Conservation (phyloP, 768 basidiomycete species). For the Hydnomerulius pinastri region DNA sequence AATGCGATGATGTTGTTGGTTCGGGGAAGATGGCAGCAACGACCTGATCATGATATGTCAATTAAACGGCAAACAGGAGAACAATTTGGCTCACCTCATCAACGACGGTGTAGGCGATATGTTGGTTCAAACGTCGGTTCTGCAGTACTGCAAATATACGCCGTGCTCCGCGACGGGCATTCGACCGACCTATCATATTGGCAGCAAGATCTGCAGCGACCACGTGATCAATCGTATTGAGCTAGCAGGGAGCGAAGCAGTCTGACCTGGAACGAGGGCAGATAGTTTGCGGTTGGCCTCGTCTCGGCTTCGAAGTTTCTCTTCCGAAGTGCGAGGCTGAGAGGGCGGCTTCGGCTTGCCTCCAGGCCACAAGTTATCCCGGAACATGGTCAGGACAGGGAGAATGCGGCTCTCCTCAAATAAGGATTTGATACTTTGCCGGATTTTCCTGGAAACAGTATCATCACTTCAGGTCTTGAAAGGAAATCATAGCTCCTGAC, state of each 20-base stretch:
- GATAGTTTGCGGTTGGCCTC: slow-evolving; percentile 91
- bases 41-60: slow-evolving; percentile 40
- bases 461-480: neutral
- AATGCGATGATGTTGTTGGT: slow-evolving; percentile 16
- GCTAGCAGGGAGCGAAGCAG: neutral
- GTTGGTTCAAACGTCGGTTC: slow-evolving; percentile 92
- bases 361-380: slow-evolving; percentile 83
- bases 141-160: slow-evolving; percentile 93
- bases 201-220: slow-evolving; percentile 76
- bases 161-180: slow-evolving; percentile 89
- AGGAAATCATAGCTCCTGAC: slow-evolving; percentile 43
- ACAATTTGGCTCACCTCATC: slow-evolving; percentile 69
- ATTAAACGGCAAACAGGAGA: neutral
- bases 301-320: slow-evolving; percentile 78
- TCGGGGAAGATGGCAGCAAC: slow-evolving; percentile 66
- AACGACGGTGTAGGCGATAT: slow-evolving; percentile 82
- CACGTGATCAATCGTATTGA: slow-evolving; percentile 1
- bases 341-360: slow-evolving; percentile 66
- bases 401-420: slow-evolving; percentile 73
- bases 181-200: slow-evolving; percentile 97
- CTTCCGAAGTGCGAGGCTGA: slow-evolving; percentile 72
- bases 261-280: slow-evolving; percentile 83
- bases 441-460: slow-evolving; percentile 69
- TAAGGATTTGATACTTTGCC: slow-evolving; percentile 68
- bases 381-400: slow-evolving; percentile 63